Conservation (phyloP, 2,329 filamentous ascomycete species). For the Talaromyces sp. region DNA sequence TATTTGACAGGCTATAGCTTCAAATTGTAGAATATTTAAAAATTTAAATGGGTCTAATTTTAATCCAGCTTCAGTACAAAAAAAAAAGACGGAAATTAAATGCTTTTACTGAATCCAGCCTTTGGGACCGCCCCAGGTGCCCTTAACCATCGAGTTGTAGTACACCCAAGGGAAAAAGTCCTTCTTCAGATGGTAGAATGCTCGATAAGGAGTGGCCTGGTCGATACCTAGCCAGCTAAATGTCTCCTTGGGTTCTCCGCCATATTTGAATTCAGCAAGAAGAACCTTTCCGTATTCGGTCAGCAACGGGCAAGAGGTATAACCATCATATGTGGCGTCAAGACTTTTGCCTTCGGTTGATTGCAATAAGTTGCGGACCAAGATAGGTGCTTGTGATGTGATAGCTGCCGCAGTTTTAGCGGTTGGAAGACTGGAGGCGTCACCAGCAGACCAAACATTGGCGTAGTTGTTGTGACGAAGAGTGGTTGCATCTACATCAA, state of each 20-base stretch:
- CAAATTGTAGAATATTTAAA: no score
- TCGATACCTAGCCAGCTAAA: slow-evolving; percentile 54
- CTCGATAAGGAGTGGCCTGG: slow-evolving; percentile 50
- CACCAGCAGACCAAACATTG: slow-evolving; percentile 57
- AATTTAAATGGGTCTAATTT: background rate
- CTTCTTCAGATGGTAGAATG: slow-evolving; percentile 61
- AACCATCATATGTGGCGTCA: slow-evolving; percentile 48
- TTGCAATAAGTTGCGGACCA: slow-evolving; percentile 46
- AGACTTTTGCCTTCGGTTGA: slow-evolving; percentile 42
- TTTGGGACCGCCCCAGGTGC: slow-evolving; percentile 57
- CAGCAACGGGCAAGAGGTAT: slow-evolving; percentile 51
- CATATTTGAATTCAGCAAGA: slow-evolving; percentile 62
- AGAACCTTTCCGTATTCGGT: slow-evolving; percentile 59
- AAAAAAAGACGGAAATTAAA: background rate
- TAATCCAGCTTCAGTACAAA: background rate
- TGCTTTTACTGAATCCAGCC: slow-evolving; percentile 35
- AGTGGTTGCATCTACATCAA: slow-evolving; percentile 53
- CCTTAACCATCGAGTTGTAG: slow-evolving; percentile 55
- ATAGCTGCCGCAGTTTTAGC: slow-evolving; percentile 54
- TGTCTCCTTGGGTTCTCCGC: slow-evolving; percentile 58
- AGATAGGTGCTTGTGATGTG: slow-evolving; percentile 47
- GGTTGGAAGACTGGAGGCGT: slow-evolving; percentile 55
- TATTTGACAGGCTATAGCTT: background rate
- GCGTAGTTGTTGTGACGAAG: slow-evolving; percentile 49
- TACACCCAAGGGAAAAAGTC: slow-evolving; percentile 66